Conservation (phyloP, 257 asterid genomes). For the Asclepias syriaca region DNA sequence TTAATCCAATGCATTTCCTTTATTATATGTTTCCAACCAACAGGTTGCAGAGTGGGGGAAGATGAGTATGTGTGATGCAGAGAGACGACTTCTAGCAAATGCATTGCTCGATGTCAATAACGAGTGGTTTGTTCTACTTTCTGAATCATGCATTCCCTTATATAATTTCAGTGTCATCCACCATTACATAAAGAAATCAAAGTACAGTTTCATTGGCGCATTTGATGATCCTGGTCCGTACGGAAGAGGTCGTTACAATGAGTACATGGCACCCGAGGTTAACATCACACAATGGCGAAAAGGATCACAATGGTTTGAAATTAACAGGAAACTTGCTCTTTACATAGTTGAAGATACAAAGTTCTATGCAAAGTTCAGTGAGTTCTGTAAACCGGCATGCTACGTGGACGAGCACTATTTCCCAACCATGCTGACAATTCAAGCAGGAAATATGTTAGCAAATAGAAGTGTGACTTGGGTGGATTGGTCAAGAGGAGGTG, state of each 20-base stretch:
- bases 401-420: constrained; percentile 50
- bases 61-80: constrained; percentile 50
- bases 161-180: constrained; percentile 36
- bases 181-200: constrained; percentile 34
- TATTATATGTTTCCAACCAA: background rate
- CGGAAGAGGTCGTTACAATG: constrained; percentile 66
- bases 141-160: constrained; percentile 50
- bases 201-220: constrained; percentile 41
- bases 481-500: constrained; percentile 52
- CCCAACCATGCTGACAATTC: constrained; percentile 41
- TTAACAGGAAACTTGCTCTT: constrained; percentile 41
- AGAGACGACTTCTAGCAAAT: constrained; percentile 49
- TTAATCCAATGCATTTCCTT: background rate
- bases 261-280: constrained; percentile 53
- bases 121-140: constrained; percentile 45
- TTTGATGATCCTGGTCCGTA: constrained; percentile 53
- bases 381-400: constrained; percentile 40
- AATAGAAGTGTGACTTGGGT: constrained; percentile 48
- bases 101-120: constrained; percentile 44
- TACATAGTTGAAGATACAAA: constrained; percentile 33
- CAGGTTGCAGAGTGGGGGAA: constrained; percentile 46
- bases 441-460: constrained; percentile 32
- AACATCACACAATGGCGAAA: constrained; percentile 40
- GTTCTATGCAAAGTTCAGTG: constrained; percentile 29
- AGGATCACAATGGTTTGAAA: constrained; percentile 49